Evolutionary conservation across 1,284 basidiomycete species (phyloP).

Genomic region (Porphyrellus sp.): DNA sequence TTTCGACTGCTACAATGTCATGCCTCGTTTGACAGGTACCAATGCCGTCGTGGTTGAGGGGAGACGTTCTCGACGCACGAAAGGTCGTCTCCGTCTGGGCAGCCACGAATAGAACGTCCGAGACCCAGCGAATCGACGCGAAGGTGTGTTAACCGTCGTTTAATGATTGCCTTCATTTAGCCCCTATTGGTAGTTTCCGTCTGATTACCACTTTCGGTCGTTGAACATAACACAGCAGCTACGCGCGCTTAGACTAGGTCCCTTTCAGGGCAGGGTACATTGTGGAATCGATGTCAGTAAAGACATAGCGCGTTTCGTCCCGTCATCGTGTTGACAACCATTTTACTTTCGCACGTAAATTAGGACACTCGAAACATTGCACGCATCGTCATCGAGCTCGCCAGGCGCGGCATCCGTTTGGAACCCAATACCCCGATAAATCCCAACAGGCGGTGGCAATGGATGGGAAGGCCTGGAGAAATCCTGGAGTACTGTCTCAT

Average conservation of each 20-base stretch:
- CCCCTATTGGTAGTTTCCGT: slow-evolving; percentile 13
- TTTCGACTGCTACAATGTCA: slow-evolving; percentile 20
- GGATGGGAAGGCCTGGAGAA: slow-evolving; percentile 76
- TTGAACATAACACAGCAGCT: slow-evolving; percentile 67
- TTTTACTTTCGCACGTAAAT: slow-evolving; percentile 4
- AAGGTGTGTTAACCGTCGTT: slow-evolving; percentile 23
- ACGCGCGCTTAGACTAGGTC: slow-evolving; percentile 51
- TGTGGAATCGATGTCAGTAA: slow-evolving; percentile 82
- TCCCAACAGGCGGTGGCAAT: slow-evolving; percentile 67
- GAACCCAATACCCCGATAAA: slow-evolving; percentile 71
- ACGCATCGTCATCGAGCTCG: slow-evolving; percentile 73
- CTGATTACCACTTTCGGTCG: slow-evolving; percentile 31
- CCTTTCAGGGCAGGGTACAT: slow-evolving; percentile 81
- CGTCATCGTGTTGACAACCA: slow-evolving; percentile 16
- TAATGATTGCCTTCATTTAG: slow-evolving; percentile 19
- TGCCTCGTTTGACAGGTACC: slow-evolving; percentile 45
- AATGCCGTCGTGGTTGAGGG: slow-evolving; percentile 67
- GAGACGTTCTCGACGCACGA: slow-evolving; percentile 69
- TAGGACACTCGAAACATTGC: slow-evolving; percentile 87
- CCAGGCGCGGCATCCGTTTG: slow-evolving; percentile 60
- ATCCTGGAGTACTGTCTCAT: slow-evolving; percentile 50
- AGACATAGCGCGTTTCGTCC: slow-evolving; percentile 10
- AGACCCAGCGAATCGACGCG: slow-evolving; percentile 26
- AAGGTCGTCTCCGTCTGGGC: slow-evolving; percentile 51
- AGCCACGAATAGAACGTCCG: slow-evolving; percentile 20